Conservation (phyloP, 805 yeast species). For the Isabelozyma heimii region DNA sequence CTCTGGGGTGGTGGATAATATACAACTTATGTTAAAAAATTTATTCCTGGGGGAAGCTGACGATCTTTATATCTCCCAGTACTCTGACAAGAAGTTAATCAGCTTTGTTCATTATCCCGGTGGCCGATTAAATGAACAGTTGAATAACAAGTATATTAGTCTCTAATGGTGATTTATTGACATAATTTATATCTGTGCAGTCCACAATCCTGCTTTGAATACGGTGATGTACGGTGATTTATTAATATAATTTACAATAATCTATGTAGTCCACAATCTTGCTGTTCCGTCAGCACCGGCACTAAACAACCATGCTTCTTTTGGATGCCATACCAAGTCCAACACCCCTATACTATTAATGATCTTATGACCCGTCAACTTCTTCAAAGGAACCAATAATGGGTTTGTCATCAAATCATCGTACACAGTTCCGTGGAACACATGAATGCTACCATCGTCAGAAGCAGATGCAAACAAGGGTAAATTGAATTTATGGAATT, state of each 20-base stretch:
- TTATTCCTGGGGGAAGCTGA: slow-evolving; percentile 22
- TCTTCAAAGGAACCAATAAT: slow-evolving; percentile 91
- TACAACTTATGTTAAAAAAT: slow-evolving; percentile 20
- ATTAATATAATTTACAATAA: slow-evolving; percentile 1
- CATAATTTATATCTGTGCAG: too few species aligned
- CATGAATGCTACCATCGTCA: slow-evolving; percentile 90
- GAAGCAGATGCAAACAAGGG: slow-evolving; percentile 94
- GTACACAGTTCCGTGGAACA: slow-evolving; percentile 95
- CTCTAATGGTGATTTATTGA: too few species aligned
- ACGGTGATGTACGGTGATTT: neutral
- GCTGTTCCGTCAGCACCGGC: slow-evolving; percentile 98
- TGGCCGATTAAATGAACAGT: neutral
- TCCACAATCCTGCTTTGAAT: neutral
- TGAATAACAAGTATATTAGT: neutral
- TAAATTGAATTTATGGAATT: slow-evolving; percentile 78
- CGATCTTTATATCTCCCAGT: slow-evolving; percentile 24
- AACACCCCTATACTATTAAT: slow-evolving; percentile 81
- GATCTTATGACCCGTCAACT: slow-evolving; percentile 85
- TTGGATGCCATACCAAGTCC: slow-evolving; percentile 91
- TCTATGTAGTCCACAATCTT: slow-evolving; percentile 88
- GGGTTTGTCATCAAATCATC: slow-evolving; percentile 96
- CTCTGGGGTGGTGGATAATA: slow-evolving; percentile 40
- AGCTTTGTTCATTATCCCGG: slow-evolving; percentile 10
- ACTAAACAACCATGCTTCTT: slow-evolving; percentile 96
- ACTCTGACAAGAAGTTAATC: slow-evolving; percentile 11